phyloP scores from a whole-genome alignment of 2,329 filamentous ascomycete genomes.

The Didymella lethalis region DNA sequence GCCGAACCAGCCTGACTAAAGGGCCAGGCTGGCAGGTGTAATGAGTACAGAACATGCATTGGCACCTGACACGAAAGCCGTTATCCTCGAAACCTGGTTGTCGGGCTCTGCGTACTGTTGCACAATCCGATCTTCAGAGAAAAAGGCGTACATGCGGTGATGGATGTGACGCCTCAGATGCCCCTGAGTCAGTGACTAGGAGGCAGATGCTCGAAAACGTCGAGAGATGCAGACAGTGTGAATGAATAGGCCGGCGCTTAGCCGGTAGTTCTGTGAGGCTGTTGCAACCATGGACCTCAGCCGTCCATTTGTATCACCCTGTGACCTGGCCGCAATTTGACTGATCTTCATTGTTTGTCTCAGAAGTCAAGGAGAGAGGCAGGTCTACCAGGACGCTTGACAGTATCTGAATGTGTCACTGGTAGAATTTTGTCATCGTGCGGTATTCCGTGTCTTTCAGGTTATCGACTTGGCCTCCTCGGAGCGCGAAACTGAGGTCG shows the following conservation, averaged over 20 bases:
- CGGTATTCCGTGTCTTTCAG: not conserved
- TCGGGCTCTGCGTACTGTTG: conserved; percentile 41
- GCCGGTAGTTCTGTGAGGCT: conserved; percentile 15
- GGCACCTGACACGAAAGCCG: conserved; percentile 45
- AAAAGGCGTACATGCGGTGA: conserved; percentile 40
- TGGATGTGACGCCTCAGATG: conserved; percentile 25
- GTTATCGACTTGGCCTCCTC: not conserved
- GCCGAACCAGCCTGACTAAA: conserved; percentile 17
- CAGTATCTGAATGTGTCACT: not conserved
- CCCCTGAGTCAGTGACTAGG: conserved; percentile 15
- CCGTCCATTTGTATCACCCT: conserved; percentile 36
- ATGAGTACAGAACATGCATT: conserved; percentile 38
- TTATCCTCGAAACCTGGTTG: conserved; percentile 45
- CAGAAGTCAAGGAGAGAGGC: conserved; percentile 21
- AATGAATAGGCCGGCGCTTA: conserved; percentile 13
- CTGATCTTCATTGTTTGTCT: conserved; percentile 27
- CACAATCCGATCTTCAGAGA: conserved; percentile 34
- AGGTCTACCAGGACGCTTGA: conserved; percentile 11
- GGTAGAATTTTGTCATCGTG: not conserved
- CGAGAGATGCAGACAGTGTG: conserved; percentile 11
- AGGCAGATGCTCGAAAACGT: conserved; percentile 13
- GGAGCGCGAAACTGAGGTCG: not conserved
- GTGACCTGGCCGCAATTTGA: conserved; percentile 26
- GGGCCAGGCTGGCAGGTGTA: conserved; percentile 17
- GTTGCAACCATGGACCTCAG: conserved; percentile 20